Evolutionary conservation across 805 yeast genomes (phyloP).

Genomic region (Spathaspora sp.): DNA sequence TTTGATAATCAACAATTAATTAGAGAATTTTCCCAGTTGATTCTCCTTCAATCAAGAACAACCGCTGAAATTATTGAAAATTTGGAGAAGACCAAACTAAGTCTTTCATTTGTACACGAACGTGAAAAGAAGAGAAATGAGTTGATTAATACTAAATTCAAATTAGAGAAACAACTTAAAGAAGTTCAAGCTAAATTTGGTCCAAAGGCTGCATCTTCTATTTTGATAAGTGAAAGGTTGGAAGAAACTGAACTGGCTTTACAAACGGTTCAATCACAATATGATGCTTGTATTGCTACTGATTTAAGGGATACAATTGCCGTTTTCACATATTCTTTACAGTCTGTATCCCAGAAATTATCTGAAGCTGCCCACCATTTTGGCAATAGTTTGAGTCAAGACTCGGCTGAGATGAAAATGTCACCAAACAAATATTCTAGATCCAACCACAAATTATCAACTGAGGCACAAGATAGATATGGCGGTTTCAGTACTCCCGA

Average conservation of each 20-base stretch:
- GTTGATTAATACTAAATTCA: constrained; percentile 31
- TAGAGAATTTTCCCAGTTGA: constrained; percentile 36
- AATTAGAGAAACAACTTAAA: constrained; percentile 34
- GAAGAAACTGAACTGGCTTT: constrained; percentile 50
- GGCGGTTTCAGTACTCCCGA: constrained; percentile 4
- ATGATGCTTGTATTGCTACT: constrained; percentile 42
- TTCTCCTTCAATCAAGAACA: constrained; percentile 34
- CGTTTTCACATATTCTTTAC: constrained; percentile 38
- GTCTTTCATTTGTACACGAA: constrained; percentile 43
- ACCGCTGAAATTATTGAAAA: constrained; percentile 37
- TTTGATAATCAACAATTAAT: constrained; percentile 37
- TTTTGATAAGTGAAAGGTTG: constrained; percentile 45
- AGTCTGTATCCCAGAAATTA: constrained; percentile 20
- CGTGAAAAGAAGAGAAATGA: constrained; percentile 48
- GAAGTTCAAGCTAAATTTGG: constrained; percentile 45
- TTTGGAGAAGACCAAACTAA: constrained; percentile 40
- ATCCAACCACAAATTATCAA: background rate
- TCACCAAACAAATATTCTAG: constrained; percentile 8
- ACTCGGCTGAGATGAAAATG: background rate
- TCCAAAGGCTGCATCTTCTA: constrained; percentile 38
- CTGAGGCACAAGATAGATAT: background rate
- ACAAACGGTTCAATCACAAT: constrained; percentile 52
- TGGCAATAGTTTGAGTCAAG: background rate
- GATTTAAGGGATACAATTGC: constrained; percentile 42
- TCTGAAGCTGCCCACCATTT: constrained; percentile 19